Evolutionary conservation across 331 rosid species (phyloP), one percentile per base, ranked within the genome.

Genomic region (Pyracantha coccinea): DNA sequence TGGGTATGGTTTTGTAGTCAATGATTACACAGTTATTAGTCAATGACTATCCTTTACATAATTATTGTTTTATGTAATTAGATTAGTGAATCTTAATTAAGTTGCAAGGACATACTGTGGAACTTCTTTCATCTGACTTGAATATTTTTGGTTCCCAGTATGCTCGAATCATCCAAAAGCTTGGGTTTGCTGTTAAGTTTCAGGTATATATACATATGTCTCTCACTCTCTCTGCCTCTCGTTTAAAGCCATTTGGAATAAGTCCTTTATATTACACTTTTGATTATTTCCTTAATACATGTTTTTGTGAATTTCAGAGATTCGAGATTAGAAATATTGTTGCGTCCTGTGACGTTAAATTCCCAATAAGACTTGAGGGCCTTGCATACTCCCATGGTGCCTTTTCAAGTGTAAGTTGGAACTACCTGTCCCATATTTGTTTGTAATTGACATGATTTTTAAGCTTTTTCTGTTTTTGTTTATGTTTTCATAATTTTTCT

Each of bases 271-370:
- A 16, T 0, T 1, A 14, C 13, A 33, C 24, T 7, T 23, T 38
- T 23, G 41, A 58, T 15, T 11, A 12, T 5, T 17, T 72, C 17
- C 25, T 33, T 72, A 54, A 54, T n/a, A n/a, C 44, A 25, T 28
- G 47, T 19, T 70, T 27, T 53, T 31, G 20, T 70, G 63, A 52
- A 28, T 0, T 8, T 70, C 74, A 94, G 99, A 97, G 92, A 82
- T 90, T 90, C 52, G 86, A 88, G 80, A 88, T 90, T 77, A 88
- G 88, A 76, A 90, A 90, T 74, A 90, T 90, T 24, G 92, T 90
- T 63, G 92, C 88, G 74, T 90, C 90, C n/a, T 90, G 92, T 75
- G 96, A 90, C 84, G 92, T 90, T 66, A 86, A 90, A 82, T 88
- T 90, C 77, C 96, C 92, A 24, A 90, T 88, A 59, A 66, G 89